These are phyloP conservation scores for Naematelia encephala DNA, from an alignment of 768 basidiomycete species.

Conservation along the genomic window DNA sequence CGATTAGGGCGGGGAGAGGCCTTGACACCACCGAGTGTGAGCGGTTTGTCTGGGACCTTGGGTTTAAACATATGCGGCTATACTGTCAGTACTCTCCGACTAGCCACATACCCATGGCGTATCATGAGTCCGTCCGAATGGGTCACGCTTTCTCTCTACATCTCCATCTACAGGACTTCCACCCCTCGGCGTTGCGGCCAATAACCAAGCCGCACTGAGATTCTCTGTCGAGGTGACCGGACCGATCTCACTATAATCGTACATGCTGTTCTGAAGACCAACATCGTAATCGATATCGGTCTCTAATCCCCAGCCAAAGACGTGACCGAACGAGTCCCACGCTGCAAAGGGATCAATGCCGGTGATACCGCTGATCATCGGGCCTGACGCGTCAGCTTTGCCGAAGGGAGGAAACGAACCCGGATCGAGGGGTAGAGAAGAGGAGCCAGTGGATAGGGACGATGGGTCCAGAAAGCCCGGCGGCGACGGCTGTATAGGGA, in stretches of 20 bases:
- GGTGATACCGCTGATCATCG: neutral
- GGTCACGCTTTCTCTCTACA: slow-evolving; percentile 19
- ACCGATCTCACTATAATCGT: slow-evolving; percentile 25
- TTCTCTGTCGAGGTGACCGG: slow-evolving; percentile 37
- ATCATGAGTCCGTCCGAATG: slow-evolving; percentile 34
- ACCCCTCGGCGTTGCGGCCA: slow-evolving; percentile 28
- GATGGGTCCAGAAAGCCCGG: neutral
- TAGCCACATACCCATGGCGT: slow-evolving; percentile 33
- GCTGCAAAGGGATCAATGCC: slow-evolving; percentile 20
- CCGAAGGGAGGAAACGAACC: neutral
- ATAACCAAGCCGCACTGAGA: slow-evolving; percentile 36
- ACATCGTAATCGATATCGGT: slow-evolving; percentile 35
- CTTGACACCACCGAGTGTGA: slow-evolving; percentile 37
- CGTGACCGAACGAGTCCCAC: slow-evolving; percentile 35
- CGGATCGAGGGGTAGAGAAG: slow-evolving; percentile 2
- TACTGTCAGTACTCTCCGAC: neutral
- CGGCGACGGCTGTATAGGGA: neutral
- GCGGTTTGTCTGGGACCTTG: slow-evolving; percentile 37
- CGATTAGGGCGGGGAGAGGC: slow-evolving; percentile 26
- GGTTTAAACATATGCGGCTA: slow-evolving; percentile 39
- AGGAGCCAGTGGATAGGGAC: neutral
- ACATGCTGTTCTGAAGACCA: slow-evolving; percentile 30
- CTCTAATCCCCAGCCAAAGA: slow-evolving; percentile 42
- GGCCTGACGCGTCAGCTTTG: slow-evolving; percentile 1
- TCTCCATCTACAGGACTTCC: slow-evolving; percentile 29